Evolutionary conservation across 768 basidiomycete genomes (phyloP), one percentile per base, ranked within the genome.

Genomic region (Kwoniella sp.): DNA sequence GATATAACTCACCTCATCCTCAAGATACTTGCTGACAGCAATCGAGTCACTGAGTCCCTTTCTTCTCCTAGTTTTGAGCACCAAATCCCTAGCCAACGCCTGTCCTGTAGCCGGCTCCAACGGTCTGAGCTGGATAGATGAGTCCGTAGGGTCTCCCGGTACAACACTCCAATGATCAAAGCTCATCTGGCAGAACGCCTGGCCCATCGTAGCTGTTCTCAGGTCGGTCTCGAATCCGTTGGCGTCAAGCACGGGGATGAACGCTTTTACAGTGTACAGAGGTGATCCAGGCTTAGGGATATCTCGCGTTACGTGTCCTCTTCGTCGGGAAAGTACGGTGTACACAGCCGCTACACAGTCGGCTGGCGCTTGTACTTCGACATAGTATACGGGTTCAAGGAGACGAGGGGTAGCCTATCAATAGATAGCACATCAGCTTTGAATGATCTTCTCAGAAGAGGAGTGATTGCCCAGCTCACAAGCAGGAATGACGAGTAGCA

Each of bases 151-250:
- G 83, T 99, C 96, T 80, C 96, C 94, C 72, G 95, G 95, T n/a
- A 98, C 95, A 74, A 95, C 90, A 17, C 90, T 89, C 96, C 96
- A 99, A 74, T 99, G 96, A 80, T 98, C 95, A 80, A 98, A 99
- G 67, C 91, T 87, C 80, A 97, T 94, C 73, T 92, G 83, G 76
- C 93, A 96, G 83, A 97, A 98, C n/a, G 96, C 96, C 80, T 98
- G 96, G 26, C 96, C 96, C 81, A 96, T 92, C 25, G 96, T 99
- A 51, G 96, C 92, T 52, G 94, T 98, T 73, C 96, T 84, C 77
- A 99, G 82, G 82, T 99, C 96, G 3, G 94, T 96, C 83, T 99
- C 96, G 80, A 99, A 99, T 0, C 96, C 96, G 74, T 97, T 97
- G 49, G 96, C 91, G 77, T 99, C 96, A 67, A 99, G 92, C 50